A percentile compares a stretch with the other conserved stretches of the same genome.
These are phyloP conservation scores for Bondarzewia mesenterica DNA, from an alignment of 1,284 basidiomycete genomes.

Conservation along the genomic window DNA sequence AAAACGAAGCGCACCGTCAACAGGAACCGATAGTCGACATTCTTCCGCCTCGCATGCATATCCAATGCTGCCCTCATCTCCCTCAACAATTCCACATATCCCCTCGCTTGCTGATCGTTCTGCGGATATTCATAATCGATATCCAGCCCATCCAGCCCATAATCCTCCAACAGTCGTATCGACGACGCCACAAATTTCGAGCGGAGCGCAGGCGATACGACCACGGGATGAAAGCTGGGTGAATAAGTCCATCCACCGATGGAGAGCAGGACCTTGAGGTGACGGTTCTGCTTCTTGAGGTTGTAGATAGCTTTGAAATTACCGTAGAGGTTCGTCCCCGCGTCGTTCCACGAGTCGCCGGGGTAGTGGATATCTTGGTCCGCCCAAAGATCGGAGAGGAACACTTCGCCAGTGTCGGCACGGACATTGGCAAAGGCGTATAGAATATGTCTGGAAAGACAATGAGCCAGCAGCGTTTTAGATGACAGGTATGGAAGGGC, in stretches of 20 bases:
- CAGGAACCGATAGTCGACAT: conserved; percentile 55
- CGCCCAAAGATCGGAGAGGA: conserved; percentile 86
- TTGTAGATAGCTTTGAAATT: conserved; percentile 91
- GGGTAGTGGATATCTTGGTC: conserved; percentile 87
- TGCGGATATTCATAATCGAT: conserved; percentile 84
- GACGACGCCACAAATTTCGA: conserved; percentile 74
- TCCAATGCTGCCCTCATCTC: conserved; percentile 69
- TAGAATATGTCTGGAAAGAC: conserved; percentile 54
- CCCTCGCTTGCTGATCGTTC: conserved; percentile 60
- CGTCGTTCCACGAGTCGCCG: conserved; percentile 86
- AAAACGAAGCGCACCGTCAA: conserved; percentile 50
- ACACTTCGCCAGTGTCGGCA: conserved; percentile 77
- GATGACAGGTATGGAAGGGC: conserved; percentile 9
- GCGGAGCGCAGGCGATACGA: conserved; percentile 54
- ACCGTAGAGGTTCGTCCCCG: conserved; percentile 82
- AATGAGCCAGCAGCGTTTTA: conserved; percentile 5
- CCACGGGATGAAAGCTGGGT: conserved; percentile 68
- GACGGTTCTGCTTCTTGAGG: conserved; percentile 80
- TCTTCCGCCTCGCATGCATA: conserved; percentile 51
- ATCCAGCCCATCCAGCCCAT: conserved; percentile 61
- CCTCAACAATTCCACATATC: conserved; percentile 64
- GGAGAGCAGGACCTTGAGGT: conserved; percentile 79
- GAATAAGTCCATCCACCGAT: conserved; percentile 93
- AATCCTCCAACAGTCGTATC: conserved; percentile 73
- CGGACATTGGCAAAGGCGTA: conserved; percentile 89